A percentile compares a stretch with the other conserved stretches of the same genome.
Conservation (phyloP, 176 grass and related monocot species). For the Ampelocalamus luodianensis region DNA sequence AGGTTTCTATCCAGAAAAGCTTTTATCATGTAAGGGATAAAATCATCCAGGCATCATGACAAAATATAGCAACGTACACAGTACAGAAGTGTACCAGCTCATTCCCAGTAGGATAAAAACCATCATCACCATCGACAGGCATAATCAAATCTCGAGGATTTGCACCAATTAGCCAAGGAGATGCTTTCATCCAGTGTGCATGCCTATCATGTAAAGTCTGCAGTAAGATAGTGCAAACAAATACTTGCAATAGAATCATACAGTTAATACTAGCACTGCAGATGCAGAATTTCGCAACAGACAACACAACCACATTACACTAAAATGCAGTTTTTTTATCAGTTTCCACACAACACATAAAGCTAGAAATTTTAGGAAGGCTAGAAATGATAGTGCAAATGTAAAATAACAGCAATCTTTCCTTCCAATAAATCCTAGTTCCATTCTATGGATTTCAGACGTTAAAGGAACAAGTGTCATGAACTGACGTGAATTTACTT, state of each 20-base stretch:
- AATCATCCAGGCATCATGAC: conserved; percentile 20
- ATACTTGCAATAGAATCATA: conserved; percentile 21
- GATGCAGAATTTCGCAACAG: background rate
- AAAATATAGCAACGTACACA: conserved; percentile 28
- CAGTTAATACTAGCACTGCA: conserved; percentile 5
- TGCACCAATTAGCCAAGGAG: conserved; percentile 76
- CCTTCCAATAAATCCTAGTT: no score
- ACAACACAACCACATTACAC: background rate
- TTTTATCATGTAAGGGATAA: conserved; percentile 37
- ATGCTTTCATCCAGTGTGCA: conserved; percentile 85
- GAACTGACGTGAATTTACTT: no score
- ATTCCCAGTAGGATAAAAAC: conserved; percentile 46
- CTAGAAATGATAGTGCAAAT: no score
- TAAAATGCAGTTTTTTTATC: background rate
- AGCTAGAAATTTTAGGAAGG: conserved; percentile 13
- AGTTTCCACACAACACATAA: conserved; percentile 14
- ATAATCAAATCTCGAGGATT: conserved; percentile 95
- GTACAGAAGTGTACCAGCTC: conserved; percentile 49
- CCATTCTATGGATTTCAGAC: no score
- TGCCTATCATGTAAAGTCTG: conserved; percentile 51
- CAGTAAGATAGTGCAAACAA: conserved; percentile 42
- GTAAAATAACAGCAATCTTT: no score
- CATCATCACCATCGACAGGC: conserved; percentile 93
- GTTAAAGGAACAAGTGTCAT: no score
- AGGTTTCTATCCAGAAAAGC: conserved; percentile 73